These are phyloP conservation scores for Penicillium brevicompactum DNA, from an alignment of 2,329 filamentous ascomycete genomes.

Conservation along the genomic window DNA sequence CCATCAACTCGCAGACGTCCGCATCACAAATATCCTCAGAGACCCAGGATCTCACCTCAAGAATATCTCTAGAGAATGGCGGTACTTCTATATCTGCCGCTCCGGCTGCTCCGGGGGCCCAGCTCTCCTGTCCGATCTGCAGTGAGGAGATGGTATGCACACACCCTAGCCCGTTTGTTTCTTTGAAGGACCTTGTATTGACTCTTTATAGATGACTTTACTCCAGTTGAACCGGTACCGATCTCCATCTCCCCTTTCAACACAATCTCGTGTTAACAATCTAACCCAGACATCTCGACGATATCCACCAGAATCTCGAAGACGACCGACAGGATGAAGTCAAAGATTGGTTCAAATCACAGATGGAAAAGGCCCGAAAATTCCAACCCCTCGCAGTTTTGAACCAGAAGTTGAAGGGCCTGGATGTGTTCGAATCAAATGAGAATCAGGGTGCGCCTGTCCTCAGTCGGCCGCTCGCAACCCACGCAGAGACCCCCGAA, in stretches of 20 bases:
- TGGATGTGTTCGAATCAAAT: conserved; percentile 94
- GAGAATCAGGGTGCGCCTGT: conserved; percentile 57
- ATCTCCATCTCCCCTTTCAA: neutral
- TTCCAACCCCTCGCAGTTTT: conserved; percentile 89
- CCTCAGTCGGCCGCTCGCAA: conserved; percentile 35
- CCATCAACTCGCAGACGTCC: conserved; percentile 74
- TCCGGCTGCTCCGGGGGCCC: conserved; percentile 61
- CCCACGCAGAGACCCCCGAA: conserved; percentile 33
- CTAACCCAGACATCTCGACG: conserved; percentile 71
- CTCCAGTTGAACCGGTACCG: conserved; percentile 80
- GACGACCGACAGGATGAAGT: conserved; percentile 89
- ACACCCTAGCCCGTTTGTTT: neutral
- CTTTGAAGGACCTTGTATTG: neutral
- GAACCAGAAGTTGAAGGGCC: conserved; percentile 88
- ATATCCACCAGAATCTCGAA: conserved; percentile 85
- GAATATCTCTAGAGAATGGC: conserved; percentile 71
- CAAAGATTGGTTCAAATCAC: conserved; percentile 94
- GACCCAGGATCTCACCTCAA: conserved; percentile 76
- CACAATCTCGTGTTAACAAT: conserved; percentile 25
- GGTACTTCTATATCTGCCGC: conserved; percentile 51
- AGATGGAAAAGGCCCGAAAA: conserved; percentile 88
- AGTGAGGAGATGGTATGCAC: conserved; percentile 87
- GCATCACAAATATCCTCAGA: conserved; percentile 70
- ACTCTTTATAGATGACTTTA: conserved; percentile 69
- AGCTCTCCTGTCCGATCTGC: conserved; percentile 94